These are phyloP conservation scores for Endoconidiophora laricicola DNA, from an alignment of 2,329 filamentous ascomycete genomes.

Conservation along the genomic window DNA sequence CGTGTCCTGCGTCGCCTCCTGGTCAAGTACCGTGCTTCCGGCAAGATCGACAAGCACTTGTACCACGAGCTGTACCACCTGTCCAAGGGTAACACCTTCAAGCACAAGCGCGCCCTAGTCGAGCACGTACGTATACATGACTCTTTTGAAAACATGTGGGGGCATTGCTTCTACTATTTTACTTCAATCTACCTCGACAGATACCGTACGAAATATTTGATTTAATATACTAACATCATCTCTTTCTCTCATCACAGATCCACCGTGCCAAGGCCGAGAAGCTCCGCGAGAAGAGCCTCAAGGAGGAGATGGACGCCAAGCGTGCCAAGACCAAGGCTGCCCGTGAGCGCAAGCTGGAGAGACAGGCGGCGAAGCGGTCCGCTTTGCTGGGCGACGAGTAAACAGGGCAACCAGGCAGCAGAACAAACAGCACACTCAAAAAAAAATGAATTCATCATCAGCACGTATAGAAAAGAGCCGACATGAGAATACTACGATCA, in stretches of 20 bases:
- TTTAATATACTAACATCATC: not conserved
- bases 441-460: conserved; percentile 13
- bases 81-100: conserved; percentile 99
- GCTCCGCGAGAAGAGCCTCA: conserved; percentile 82
- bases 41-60: conserved; percentile 99
- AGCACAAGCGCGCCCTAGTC: conserved; percentile 99
- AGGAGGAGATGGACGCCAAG: conserved; percentile 99
- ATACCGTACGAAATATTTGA: not conserved
- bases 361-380: conserved; percentile 77
- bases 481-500: not conserved
- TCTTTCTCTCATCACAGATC: conserved; percentile 43
- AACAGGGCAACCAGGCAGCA: conserved; percentile 12
- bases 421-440: conserved; percentile 13
- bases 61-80: conserved; percentile 99
- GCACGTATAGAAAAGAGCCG: not conserved
- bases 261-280: conserved; percentile 99
- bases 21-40: conserved; percentile 98
- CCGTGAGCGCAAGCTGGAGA: conserved; percentile 93
- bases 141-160: not conserved
- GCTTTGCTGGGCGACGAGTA: conserved; percentile 57
- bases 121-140: conserved; percentile 73
- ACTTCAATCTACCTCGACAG: not conserved
- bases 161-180: not conserved
- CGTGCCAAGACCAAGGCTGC: conserved; percentile 99
- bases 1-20: conserved; percentile 97